Percentiles rank a stretch among this genome's conserved stretches.
Conservation (phyloP, 1,284 basidiomycete genomes). For the Thecaphora frezii region DNA sequence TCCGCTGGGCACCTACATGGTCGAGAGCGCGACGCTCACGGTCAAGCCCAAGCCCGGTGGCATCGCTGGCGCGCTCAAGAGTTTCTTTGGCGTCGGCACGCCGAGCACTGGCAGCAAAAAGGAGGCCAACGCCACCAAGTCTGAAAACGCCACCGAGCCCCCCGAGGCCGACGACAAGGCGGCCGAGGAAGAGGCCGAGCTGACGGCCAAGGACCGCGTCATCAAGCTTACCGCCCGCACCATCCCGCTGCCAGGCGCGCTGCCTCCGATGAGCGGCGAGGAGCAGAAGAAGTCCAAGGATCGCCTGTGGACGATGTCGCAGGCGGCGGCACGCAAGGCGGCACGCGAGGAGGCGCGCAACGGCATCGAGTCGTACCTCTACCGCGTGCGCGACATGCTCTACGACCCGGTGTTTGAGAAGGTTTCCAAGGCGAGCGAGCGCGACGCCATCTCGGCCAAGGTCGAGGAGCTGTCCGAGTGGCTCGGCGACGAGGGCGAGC, state of each 20-base stretch:
- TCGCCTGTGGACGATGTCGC: conserved; percentile 64
- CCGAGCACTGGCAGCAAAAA: no score
- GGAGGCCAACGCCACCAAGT: conserved; percentile 18
- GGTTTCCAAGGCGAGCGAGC: conserved; percentile 76
- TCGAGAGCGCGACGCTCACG: conserved; percentile 40
- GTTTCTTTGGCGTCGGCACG: conserved; percentile 46
- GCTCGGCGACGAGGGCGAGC: conserved; percentile 83
- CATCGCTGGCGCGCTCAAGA: conserved; percentile 47
- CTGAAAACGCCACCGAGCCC: conserved; percentile 7
- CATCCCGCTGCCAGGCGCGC: conserved; percentile 23
- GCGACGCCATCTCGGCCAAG: conserved; percentile 68
- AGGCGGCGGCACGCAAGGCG: conserved; percentile 74
- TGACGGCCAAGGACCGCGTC: conserved; percentile 35
- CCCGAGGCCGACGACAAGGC: conserved; percentile 1
- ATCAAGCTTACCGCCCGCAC: conserved; percentile 32
- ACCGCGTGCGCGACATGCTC: conserved; percentile 81
- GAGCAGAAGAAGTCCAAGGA: conserved; percentile 49
- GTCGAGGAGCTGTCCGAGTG: conserved; percentile 75
- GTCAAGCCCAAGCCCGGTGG: conserved; percentile 50
- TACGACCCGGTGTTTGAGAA: conserved; percentile 69
- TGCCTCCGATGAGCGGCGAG: conserved; percentile 38
- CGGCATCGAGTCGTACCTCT: conserved; percentile 86
- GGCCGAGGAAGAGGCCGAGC: conserved; percentile 8
- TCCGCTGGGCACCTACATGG: conserved; percentile 47
- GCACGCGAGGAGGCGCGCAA: conserved; percentile 88